phyloP scores from a whole-genome alignment of 78 protist species.

The Dictyostelium intermedium region DNA sequence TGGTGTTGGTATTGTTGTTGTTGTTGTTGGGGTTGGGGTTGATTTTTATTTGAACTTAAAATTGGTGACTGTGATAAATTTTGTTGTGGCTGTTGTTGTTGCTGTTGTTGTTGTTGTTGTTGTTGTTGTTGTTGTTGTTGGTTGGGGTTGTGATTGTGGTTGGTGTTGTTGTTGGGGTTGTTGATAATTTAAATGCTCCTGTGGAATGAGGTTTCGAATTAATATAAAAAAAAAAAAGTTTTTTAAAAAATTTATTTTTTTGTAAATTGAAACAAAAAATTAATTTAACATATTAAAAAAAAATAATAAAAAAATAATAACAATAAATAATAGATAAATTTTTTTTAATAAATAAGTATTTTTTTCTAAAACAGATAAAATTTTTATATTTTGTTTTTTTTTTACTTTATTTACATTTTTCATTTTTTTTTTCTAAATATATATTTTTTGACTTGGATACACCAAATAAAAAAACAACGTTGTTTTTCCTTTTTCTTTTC shows the following conservation, averaged over 20 bases:
- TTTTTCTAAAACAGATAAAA: too few species aligned
- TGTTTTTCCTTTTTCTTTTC: too few species aligned
- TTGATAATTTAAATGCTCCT: background rate
- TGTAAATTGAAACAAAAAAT: too few species aligned
- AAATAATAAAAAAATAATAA: background rate
- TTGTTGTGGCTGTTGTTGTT: background rate
- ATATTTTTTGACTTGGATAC: too few species aligned
- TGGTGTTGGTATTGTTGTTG: constrained; percentile 4
- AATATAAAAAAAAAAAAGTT: background rate
- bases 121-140: too few species aligned
- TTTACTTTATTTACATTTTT: too few species aligned
- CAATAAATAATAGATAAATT: background rate
- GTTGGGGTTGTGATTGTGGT: too few species aligned
- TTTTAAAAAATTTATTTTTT: background rate
- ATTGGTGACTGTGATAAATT: background rate
- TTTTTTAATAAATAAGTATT: background rate
- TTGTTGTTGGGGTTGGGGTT: background rate
- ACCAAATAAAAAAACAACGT: too few species aligned
- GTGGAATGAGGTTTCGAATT: background rate
- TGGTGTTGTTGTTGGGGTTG: background rate
- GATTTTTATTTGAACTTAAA: background rate
- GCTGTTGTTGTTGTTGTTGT: too few species aligned
- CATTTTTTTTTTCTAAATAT: too few species aligned
- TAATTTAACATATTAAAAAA: too few species aligned
- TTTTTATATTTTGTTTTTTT: too few species aligned